phyloP scores from a whole-genome alignment of 306 rosid genomes.

The Prunus kanzakura region DNA sequence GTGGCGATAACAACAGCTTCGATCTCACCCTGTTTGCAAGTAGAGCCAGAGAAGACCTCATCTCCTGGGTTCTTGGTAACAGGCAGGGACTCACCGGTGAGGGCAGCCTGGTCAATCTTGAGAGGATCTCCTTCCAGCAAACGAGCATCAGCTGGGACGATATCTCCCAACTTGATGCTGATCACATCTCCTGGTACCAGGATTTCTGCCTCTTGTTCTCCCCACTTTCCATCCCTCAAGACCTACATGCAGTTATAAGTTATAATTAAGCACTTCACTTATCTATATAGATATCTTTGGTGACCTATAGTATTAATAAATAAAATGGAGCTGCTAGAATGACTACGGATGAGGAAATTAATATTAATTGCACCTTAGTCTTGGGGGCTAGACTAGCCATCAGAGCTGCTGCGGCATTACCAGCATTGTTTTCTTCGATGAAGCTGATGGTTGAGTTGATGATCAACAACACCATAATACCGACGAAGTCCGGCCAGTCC shows the following conservation, averaged over 20 bases:
- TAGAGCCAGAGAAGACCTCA: slow-evolving; percentile 85
- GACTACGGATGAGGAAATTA: no score
- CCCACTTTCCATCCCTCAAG: slow-evolving; percentile 82
- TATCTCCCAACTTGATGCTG: slow-evolving; percentile 92
- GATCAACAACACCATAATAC: slow-evolving; percentile 65
- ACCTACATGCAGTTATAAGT: slow-evolving; percentile 33
- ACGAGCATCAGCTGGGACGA: slow-evolving; percentile 90
- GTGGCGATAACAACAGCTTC: slow-evolving; percentile 94
- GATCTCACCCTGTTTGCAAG: slow-evolving; percentile 93
- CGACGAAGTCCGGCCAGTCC: slow-evolving; percentile 87
- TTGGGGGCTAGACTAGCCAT: slow-evolving; percentile 99
- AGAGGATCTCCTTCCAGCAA: slow-evolving; percentile 85
- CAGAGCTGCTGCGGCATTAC: slow-evolving; percentile 90
- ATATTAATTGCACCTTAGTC: slow-evolving; percentile 55
- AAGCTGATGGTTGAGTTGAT: slow-evolving; percentile 90
- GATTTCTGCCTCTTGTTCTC: slow-evolving; percentile 71
- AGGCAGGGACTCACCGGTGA: slow-evolving; percentile 89
- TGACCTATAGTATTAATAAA: background rate
- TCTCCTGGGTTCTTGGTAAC: slow-evolving; percentile 73
- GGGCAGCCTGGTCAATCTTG: slow-evolving; percentile 88
- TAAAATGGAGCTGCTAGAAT: no score
- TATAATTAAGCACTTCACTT: no score
- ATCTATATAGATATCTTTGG: background rate
- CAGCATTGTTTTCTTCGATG: slow-evolving; percentile 92
- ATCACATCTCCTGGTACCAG: slow-evolving; percentile 88